Percentiles rank a stretch among this genome's conserved stretches.
These are phyloP conservation scores for Pleurotus giganteus DNA, from an alignment of 768 basidiomycete genomes.

Conservation along the genomic window DNA sequence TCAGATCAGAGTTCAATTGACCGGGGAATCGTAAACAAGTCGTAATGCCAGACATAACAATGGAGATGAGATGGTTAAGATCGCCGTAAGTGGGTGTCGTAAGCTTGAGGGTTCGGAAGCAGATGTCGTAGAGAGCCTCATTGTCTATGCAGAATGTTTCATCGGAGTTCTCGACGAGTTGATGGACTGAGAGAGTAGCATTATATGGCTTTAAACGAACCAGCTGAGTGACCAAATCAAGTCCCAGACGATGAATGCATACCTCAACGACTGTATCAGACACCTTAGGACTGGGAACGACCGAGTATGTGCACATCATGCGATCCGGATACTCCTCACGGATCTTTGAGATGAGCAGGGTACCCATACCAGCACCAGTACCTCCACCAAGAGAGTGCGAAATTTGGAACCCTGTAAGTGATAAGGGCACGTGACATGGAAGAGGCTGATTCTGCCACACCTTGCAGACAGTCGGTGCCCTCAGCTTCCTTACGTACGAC, in stretches of 20 bases:
- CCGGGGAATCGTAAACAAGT: constrained; percentile 99
- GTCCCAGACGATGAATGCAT: constrained; percentile 12
- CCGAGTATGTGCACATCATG: constrained; percentile 99
- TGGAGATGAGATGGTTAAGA: constrained; percentile 95
- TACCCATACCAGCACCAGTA: constrained; percentile 99
- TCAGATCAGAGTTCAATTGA: constrained; percentile 97
- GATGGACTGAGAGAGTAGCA: constrained; percentile 96
- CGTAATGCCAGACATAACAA: constrained; percentile 98
- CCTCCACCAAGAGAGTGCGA: constrained; percentile 99
- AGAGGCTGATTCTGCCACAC: constrained; percentile 38
- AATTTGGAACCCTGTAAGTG: constrained; percentile 85
- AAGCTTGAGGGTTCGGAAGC: constrained; percentile 97
- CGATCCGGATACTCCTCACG: constrained; percentile 98
- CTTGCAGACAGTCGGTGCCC: constrained; percentile 95
- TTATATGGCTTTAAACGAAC: constrained; percentile 80
- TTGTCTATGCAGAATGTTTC: constrained; percentile 99
- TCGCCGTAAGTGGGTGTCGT: constrained; percentile 95
- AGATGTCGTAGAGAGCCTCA: constrained; percentile 98
- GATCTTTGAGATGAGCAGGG: constrained; percentile 97
- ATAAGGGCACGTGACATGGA: constrained; percentile 4
- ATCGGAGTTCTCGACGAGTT: constrained; percentile 99
- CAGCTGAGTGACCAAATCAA: background rate
- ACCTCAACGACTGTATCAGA: constrained; percentile 99
- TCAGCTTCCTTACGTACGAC: constrained; percentile 99
- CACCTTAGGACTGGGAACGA: constrained; percentile 95